A percentile compares a stretch with the other conserved stretches of the same genome.
These are phyloP conservation scores for Flueggea neowawraea DNA, from an alignment of 441 rosid species.

Conservation along the genomic window DNA sequence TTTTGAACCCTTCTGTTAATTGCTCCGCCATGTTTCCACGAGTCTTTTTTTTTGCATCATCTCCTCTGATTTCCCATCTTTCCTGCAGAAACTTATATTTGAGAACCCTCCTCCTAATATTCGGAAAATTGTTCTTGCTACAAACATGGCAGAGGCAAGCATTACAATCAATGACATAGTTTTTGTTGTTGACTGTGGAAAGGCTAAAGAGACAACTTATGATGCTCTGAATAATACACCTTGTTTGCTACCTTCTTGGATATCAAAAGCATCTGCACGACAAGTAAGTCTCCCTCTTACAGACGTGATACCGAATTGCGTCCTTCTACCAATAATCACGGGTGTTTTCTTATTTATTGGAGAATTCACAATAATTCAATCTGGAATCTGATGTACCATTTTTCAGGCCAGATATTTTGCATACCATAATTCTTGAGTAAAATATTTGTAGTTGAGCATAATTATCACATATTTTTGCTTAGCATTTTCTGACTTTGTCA, in stretches of 20 bases:
- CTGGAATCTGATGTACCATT: too few species aligned
- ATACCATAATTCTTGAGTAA: too few species aligned
- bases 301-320: not conserved
- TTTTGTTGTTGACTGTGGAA: slow-evolving; percentile 98
- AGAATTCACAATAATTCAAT: too few species aligned
- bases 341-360: too few species aligned
- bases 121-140: slow-evolving; percentile 94
- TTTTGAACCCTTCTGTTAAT: not conserved
- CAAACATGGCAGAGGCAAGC: slow-evolving; percentile 99
- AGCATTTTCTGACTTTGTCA: too few species aligned
- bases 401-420: too few species aligned
- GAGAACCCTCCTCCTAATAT: slow-evolving; percentile 78
- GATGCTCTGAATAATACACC: slow-evolving; percentile 99
- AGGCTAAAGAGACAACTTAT: slow-evolving; percentile 98
- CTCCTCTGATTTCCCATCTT: not conserved
- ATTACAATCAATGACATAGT: slow-evolving; percentile 95
- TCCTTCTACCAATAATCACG: not conserved
- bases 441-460: too few species aligned
- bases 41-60: not conserved
- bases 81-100: slow-evolving; percentile 83
- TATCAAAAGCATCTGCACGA: slow-evolving; percentile 94
- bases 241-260: slow-evolving; percentile 97
- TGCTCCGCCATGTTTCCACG: too few species aligned
- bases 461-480: too few species aligned
- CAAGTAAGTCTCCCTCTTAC: slow-evolving; percentile 55